These are phyloP conservation scores for Aspergillus bridgeri DNA, from an alignment of 495 filamentous ascomycete genomes.

Conservation along the genomic window DNA sequence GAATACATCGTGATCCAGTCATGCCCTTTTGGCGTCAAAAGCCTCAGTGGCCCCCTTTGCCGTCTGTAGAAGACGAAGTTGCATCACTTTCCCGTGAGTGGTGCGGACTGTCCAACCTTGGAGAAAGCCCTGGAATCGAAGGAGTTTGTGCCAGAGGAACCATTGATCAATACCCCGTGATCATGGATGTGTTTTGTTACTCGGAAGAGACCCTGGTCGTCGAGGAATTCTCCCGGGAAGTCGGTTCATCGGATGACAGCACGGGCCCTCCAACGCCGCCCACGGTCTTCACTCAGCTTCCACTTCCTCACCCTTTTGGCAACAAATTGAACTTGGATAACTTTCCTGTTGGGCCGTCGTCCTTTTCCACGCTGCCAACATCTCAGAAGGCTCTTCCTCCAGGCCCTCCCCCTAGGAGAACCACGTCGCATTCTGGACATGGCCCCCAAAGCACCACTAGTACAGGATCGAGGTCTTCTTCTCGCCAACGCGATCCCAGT, in stretches of 20 bases:
- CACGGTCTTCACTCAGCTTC: conserved; percentile 15
- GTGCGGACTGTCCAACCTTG: conserved; percentile 28
- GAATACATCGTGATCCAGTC: conserved; percentile 11
- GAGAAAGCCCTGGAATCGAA: conserved; percentile 35
- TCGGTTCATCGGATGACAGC: conserved; percentile 34
- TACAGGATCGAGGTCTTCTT: background rate
- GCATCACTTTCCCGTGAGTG: conserved; percentile 42
- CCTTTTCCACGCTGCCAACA: background rate
- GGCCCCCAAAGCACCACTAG: background rate
- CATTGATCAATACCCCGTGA: conserved; percentile 46
- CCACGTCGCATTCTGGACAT: background rate
- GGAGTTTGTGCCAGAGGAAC: conserved; percentile 40
- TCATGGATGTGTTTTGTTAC: conserved; percentile 30
- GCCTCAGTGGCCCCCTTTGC: conserved; percentile 38
- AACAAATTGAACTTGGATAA: background rate
- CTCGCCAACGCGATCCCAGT: background rate
- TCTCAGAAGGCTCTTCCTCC: background rate
- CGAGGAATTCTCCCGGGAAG: background rate
- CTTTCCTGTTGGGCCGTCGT: background rate
- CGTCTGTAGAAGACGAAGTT: conserved; percentile 44
- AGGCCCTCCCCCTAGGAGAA: background rate
- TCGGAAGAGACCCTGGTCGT: conserved; percentile 16
- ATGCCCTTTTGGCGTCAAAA: conserved; percentile 34
- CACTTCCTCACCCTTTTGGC: background rate
- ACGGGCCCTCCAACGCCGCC: conserved; percentile 35